Conservation (phyloP, 495 filamentous ascomycete species). For the Penicillium samsonianum region DNA sequence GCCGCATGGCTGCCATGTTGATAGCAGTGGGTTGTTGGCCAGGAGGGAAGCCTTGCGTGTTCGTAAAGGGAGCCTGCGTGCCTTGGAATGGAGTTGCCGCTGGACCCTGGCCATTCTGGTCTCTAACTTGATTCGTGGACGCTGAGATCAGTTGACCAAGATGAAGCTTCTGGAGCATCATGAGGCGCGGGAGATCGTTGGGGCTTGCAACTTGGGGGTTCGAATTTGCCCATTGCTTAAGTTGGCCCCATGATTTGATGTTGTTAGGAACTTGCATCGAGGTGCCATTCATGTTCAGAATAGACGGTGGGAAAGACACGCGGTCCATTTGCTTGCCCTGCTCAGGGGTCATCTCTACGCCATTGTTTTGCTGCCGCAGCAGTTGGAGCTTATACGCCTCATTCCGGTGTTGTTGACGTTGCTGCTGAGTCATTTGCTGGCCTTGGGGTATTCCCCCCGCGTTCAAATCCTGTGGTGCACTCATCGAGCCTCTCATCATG, state of each 20-base stretch:
- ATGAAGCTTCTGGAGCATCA: slow-evolving; percentile 56
- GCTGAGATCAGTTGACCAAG: slow-evolving; percentile 42
- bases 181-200: slow-evolving; percentile 47
- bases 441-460: slow-evolving; percentile 31
- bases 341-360: slow-evolving; percentile 45
- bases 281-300: slow-evolving; percentile 36
- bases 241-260: slow-evolving; percentile 69
- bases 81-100: slow-evolving; percentile 28
- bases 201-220: slow-evolving; percentile 49
- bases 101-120: slow-evolving; percentile 29
- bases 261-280: slow-evolving; percentile 55
- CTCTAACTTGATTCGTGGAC: slow-evolving; percentile 24
- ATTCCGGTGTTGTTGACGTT: slow-evolving; percentile 40
- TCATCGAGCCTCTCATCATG: slow-evolving; percentile 38
- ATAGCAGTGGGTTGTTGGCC: slow-evolving; percentile 31
- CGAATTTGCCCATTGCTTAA: slow-evolving; percentile 61
- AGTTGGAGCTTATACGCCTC: slow-evolving; percentile 40
- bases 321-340: slow-evolving; percentile 53
- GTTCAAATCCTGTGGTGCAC: slow-evolving; percentile 38
- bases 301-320: slow-evolving; percentile 39
- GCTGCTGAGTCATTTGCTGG: slow-evolving; percentile 42
- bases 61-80: slow-evolving; percentile 36
- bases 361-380: slow-evolving; percentile 44
- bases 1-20: slow-evolving; percentile 36
- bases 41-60: slow-evolving; percentile 36